Percentiles rank a stretch among this genome's conserved stretches.
phyloP scores from a whole-genome alignment of 352 stramenopile genomes.

The Globisporangium echinulatum region DNA sequence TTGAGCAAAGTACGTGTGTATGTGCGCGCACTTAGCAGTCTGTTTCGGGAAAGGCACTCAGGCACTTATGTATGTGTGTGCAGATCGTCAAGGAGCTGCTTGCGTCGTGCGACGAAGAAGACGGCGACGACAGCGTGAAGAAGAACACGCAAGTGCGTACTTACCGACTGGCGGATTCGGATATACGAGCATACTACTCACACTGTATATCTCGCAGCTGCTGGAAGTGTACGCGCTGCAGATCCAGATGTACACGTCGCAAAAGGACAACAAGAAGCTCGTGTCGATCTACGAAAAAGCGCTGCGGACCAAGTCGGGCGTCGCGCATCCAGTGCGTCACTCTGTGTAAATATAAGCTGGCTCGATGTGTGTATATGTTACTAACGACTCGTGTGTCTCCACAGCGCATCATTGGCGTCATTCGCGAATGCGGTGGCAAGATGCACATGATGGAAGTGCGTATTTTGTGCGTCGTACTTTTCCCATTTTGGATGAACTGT shows the following conservation, averaged over 20 bases:
- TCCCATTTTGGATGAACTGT: no score
- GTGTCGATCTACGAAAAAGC: constrained; percentile 91
- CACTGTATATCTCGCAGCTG: constrained; percentile 36
- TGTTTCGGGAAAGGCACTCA: neutral
- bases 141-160: constrained; percentile 62
- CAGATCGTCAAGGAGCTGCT: constrained; percentile 84
- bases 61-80: neutral
- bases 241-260: constrained; percentile 91
- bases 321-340: constrained; percentile 73
- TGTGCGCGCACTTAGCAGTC: no score
- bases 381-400: neutral
- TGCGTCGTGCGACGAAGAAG: constrained; percentile 77
- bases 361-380: neutral
- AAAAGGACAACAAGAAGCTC: constrained; percentile 93
- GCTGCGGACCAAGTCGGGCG: constrained; percentile 82
- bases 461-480: neutral
- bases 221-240: constrained; percentile 92
- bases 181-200: neutral
- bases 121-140: constrained; percentile 79
- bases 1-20: constrained; percentile 49
- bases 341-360: no score
- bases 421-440: constrained; percentile 94
- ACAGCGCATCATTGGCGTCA: constrained; percentile 91
- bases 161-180: neutral
- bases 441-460: constrained; percentile 92